Base-by-base conservation (phyloP, 163 green algal species). In the Scenedesmus sp. region DNA sequence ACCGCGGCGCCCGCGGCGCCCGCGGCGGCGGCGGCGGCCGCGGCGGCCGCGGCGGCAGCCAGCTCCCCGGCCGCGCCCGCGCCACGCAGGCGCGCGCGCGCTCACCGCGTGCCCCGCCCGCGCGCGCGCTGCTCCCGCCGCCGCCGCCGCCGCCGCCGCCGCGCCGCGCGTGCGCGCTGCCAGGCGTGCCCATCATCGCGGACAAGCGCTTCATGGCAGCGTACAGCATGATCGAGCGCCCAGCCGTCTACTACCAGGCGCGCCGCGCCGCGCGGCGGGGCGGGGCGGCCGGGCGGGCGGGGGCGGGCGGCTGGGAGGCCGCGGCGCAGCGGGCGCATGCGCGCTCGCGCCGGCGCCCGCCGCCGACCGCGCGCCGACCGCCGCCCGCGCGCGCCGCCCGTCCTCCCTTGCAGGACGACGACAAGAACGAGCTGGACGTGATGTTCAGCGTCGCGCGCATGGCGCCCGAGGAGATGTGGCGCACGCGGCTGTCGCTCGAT, bases 141-240 rank as follows among this genome's bases (percentile, higher is more conserved):
- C 22, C 62, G 45, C 47, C n/a, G 6, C 34, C 22, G 6, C 70
- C 54, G 22, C 42, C 28, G 34, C 36, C 20, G 20, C 62, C 24
- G 36, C 62, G 5, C 34, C 39, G 22, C 36, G 29, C 7, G 14
- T 13, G 10, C 42, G 42, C 28, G 26, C 26, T 18, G 39, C 31
- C 63, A 83, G 75, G 75, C 28, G 64, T 77, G 9, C 75, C 75
- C 11, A 83, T 83, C 42, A 71, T 83, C 44, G 75, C 75, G 36
- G 75, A 83, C 54, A 64, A 71, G 29, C 28, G 3, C 22, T 72
- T 83, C 51, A 71, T 83, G 63, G 39, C 33, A 4, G 75, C 75
- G 5, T 83, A 83, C 75, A 77, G 36, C 26, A 72, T 83, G 54
- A 75, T 83, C 9, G 75, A 83, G 24, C 75, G 64, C 22, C 57